Evolutionary conservation across 805 yeast genomes (phyloP), one percentile per base, ranked within the genome.

Genomic region (Lachancea lanzarotensis): DNA sequence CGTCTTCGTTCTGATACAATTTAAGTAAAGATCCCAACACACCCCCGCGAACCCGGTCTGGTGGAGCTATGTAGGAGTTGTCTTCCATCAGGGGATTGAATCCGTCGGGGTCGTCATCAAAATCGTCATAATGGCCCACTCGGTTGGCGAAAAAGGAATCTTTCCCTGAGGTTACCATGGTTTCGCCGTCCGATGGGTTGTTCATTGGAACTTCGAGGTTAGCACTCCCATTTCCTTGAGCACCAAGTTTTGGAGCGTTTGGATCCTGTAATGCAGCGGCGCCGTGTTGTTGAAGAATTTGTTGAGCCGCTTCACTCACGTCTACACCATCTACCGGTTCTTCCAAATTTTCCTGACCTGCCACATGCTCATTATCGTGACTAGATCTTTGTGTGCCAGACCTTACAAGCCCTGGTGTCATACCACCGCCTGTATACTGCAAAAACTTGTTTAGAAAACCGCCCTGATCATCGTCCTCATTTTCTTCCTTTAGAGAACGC

Each of bases 1-100:
- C 48, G n/a, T 56, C 57, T 16, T 51, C 52, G 34, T 54, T 52
- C 36, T 79, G 82, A 57, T 89, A 88, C 39, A 89, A 69, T 48
- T 80, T 75, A 51, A 89, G 70, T 50, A 89, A 71, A 1, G 91
- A 79, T 0, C 95, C 85, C 25, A 89, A 71, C 15, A 89, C 91
- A 63, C 97, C 96, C 20, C 89, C 89, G 53, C 83, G 83, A 11
- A 87, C 90, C 43, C 75, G 75, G 35, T 73, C 69, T 0, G 84
- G 84, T 6, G 83, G 78, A 0, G 82, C 75, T 1, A 79, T 74
- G 43, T 75, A 70, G 37, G 57, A 53, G 8, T 52, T 47, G 22
- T 45, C 52, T 9, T 48, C 56, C 38, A 51, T 42, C 34, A 53
- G 47, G 1, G 53, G 52, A 19, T 55, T 56, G 17, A 75, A 78